phyloP scores from a whole-genome alignment of 345 rosid species.

The Heritiera littoralis region DNA sequence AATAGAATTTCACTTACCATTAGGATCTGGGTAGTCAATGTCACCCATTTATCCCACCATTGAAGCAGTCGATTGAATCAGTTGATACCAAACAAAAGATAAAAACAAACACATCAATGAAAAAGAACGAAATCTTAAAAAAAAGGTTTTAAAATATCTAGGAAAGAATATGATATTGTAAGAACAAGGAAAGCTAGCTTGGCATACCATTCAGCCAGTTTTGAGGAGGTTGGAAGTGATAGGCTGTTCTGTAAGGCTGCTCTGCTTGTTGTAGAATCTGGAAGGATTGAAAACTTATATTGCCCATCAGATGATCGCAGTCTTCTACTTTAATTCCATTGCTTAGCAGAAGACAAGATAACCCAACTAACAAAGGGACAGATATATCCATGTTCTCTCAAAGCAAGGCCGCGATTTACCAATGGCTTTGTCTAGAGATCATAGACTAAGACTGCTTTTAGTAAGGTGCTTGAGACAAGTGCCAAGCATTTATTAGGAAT shows the following conservation, averaged over 20 bases:
- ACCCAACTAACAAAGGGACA: no score
- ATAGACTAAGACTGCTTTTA: no score
- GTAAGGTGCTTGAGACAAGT: no score
- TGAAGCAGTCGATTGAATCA: not conserved
- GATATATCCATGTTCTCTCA: no score
- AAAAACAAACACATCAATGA: not conserved
- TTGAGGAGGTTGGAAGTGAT: conserved; percentile 42
- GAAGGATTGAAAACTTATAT: not conserved
- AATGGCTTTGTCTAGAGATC: no score
- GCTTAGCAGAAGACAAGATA: no score
- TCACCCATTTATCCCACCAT: not conserved
- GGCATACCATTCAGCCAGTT: conserved; percentile 47
- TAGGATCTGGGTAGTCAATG: not conserved
- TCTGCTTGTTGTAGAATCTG: not conserved
- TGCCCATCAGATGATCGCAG: not conserved
- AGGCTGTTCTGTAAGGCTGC: conserved; percentile 33
- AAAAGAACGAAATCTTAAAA: not conserved
- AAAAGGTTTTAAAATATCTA: not conserved
- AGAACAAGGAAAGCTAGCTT: not conserved
- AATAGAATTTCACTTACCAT: conserved; percentile 29
- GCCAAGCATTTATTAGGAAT: no score
- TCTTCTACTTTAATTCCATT: no score
- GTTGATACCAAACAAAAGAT: conserved; percentile 12
- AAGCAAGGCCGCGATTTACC: no score
- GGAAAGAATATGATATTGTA: not conserved